A percentile compares a stretch with the other conserved stretches of the same genome.
Evolutionary conservation across 2,329 filamentous ascomycete species (phyloP).

Genomic region (Calonectria pseudoturangicola): DNA sequence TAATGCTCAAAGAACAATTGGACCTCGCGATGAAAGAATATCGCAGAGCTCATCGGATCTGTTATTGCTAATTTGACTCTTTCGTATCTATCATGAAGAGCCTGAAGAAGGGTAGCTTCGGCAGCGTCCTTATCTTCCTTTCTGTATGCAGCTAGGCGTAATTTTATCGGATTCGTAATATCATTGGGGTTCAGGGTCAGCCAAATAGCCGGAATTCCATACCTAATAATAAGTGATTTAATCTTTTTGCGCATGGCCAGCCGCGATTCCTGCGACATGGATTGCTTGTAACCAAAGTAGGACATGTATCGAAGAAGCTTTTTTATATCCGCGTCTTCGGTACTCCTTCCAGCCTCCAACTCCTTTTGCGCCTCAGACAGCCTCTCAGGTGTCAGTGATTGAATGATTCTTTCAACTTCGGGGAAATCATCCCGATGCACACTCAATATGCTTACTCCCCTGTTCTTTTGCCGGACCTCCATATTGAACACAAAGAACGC

Average conservation of each 20-base stretch:
- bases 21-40: no score
- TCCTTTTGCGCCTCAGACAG: background rate
- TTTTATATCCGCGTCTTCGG: slow-evolving; percentile 28
- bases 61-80: no score
- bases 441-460: slow-evolving; percentile 27
- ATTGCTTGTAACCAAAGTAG: slow-evolving; percentile 26
- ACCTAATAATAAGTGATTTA: no score
- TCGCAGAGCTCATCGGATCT: no score
- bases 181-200: no score
- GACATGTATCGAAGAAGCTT: slow-evolving; percentile 30
- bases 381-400: slow-evolving; percentile 15
- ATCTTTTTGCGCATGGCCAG: slow-evolving; percentile 1
- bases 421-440: slow-evolving; percentile 2
- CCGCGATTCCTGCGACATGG: slow-evolving; percentile 28
- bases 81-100: no score
- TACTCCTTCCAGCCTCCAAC: slow-evolving; percentile 18
- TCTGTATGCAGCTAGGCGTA: no score
- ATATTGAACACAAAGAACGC: slow-evolving; percentile 34
- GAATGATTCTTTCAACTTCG: background rate
- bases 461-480: slow-evolving; percentile 15
- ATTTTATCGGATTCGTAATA: no score
- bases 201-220: no score
- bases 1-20: no score
- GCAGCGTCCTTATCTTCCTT: no score
- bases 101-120: no score